Evolutionary conservation across 1,139 yeast species (phyloP), one percentile per base, ranked within the genome.

Genomic region (Wickerhamomyces sp.): DNA sequence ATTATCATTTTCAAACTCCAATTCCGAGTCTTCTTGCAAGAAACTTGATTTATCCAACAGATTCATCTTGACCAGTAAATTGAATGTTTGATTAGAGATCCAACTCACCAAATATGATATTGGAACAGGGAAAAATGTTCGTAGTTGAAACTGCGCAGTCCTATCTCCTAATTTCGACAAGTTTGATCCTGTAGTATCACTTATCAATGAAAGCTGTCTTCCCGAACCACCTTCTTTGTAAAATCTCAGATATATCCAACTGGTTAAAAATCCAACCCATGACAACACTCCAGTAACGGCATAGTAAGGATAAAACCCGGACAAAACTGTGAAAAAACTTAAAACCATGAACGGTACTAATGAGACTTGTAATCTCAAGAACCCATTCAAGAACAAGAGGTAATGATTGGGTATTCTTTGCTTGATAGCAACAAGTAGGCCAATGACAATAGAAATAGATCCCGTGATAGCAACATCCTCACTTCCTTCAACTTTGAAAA

Each of bases 51-150:
- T 38, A 37, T 64, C 56, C 15, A 68, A 20, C 4, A 64, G 21
- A n/a, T 54, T 45, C 33, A 55, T 47, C 25, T 47, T 50, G 4
- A 54, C 57, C 21, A 55, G 33, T 1, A 37, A 9, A 44, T 25
- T 20, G 42, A 47, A 43, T 54, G 65, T 2, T 49, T 38, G 11
- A 43, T 29, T 24, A 1, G 61, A 35, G 0, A 57, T 9, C 1
- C 53, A 14, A 35, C 53, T 51, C 1, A 66, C 58, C 0, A 62
- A 6, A 6, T 52, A 24, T 6, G 70, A 62, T 6, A 68, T 21
- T 2, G 74, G 74, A 17, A 52, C 53, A 2, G 74, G 75, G 54
- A 68, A 68, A 48, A 68, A 68, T 4, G 73, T 66, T 32, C 58
- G 46, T 15, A 69, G 47, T 17, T 72, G 54, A 47, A 69, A 68